A percentile compares a stretch with the other conserved stretches of the same genome.
phyloP scores from a whole-genome alignment of 2,329 filamentous ascomycete species.

The Fusarium sp. region DNA sequence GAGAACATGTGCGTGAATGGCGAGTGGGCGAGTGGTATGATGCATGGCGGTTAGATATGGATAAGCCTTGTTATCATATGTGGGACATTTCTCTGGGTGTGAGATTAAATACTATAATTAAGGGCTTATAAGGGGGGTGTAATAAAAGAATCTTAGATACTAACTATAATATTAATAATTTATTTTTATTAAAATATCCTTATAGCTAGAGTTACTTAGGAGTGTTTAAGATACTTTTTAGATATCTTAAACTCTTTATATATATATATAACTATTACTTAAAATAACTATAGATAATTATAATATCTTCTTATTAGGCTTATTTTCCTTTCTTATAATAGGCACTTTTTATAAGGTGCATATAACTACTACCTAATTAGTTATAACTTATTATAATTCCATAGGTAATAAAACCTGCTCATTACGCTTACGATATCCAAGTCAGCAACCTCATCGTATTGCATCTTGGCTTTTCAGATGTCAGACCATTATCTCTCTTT shows the following conservation, averaged over 20 bases:
- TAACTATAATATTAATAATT: background rate
- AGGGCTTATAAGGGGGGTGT: background rate
- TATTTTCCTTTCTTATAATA: background rate
- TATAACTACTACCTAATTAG: no score
- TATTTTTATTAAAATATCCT: background rate
- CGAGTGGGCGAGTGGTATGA: background rate
- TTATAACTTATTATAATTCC: rapidly evolving
- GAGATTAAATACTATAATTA: background rate
- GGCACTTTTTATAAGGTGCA: rapidly evolving
- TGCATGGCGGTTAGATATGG: background rate
- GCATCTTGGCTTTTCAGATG: background rate
- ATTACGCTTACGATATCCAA: background rate
- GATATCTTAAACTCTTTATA: no score
- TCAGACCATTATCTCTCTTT: background rate
- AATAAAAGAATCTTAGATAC: background rate
- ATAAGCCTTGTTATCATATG: background rate
- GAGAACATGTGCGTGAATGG: background rate
- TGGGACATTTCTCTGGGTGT: background rate
- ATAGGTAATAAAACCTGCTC: rapidly evolving
- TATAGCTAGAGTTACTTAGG: background rate
- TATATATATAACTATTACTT: background rate
- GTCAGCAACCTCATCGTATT: no score
- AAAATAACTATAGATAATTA: no score
- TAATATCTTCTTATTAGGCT: background rate
- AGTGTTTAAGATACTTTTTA: no score